Base-by-base conservation (phyloP, 2,329 filamentous ascomycete species). In the Phoma sp. region DNA sequence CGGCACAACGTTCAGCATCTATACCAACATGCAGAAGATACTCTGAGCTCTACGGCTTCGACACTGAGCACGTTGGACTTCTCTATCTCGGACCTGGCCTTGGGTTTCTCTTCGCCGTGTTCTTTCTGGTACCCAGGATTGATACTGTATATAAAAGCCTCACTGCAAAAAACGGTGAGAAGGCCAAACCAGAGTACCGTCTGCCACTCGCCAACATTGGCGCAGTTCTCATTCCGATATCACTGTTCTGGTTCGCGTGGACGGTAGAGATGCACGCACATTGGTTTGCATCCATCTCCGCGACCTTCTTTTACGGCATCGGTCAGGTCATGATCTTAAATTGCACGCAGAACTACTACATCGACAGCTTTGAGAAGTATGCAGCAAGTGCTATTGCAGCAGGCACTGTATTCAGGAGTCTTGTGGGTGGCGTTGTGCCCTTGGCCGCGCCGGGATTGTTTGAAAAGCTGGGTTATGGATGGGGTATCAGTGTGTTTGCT, bases 321-420 rank as follows among this genome's bases (percentile, higher is more conserved):
- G 80, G 81, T 2, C 81, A 83, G 49, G 79, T 84, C 10, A 78
- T 81, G 59, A 81, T 83, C 25, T 68, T 83, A 47, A 83, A 83
- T 49, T 75, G 74, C 11, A 80, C 80, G 14, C 81, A 84, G 47
- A 84, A 84, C 46, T 83, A 83, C 64, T 83, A 82, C 62, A 82
- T 83, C 39, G 80, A 83, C 60, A 74, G 75, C 18, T 82, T 82
- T 50, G 79, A 81, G 53, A 75, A 76, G 62, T 81, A 80, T 55
- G 80, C 80, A 5, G 80, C 80, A 6, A 77, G 73, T 29, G 80
- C 80, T 0, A 81, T 82, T 45, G 80, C 80, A 5, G 80, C 80
- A 4, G 80, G 79, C 0, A 76, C 79, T 1, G 74, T 81, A 0
- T 81, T 82, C 47, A 65, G 80, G 17, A 76, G 73, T 39, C 32